phyloP scores from a whole-genome alignment of 2,329 filamentous ascomycete genomes.

The Aspergillus sp. region DNA sequence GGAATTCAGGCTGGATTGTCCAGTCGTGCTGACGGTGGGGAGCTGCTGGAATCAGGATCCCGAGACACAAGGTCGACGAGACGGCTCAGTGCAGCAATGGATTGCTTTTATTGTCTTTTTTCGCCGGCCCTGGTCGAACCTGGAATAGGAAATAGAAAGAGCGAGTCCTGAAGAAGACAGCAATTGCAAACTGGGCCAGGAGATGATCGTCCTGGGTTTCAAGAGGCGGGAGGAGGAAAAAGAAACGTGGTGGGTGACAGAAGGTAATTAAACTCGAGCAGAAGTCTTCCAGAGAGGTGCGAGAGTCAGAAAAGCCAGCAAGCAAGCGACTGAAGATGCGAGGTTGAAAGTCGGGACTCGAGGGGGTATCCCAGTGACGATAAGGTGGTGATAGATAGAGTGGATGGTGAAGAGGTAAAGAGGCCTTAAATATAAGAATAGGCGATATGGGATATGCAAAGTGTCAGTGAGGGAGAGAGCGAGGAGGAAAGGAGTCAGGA shows the following conservation, averaged over 20 bases:
- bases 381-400: neutral
- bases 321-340: neutral
- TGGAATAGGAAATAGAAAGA: slow-evolving; percentile 6
- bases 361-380: no score
- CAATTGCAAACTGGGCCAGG: slow-evolving; percentile 2
- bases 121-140: slow-evolving; percentile 1
- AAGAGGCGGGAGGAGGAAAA: neutral
- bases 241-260: neutral
- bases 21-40: neutral
- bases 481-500: neutral
- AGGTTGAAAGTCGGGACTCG: neutral
- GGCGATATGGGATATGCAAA: neutral
- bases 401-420: neutral
- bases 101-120: slow-evolving; percentile 10
- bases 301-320: neutral
- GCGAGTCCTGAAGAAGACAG: neutral
- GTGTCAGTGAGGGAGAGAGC: no score
- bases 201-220: neutral
- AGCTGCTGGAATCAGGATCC: neutral
- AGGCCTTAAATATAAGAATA: neutral
- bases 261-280: slow-evolving; percentile 10
- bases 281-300: slow-evolving; percentile 24
- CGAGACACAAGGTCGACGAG: neutral
- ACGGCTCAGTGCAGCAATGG: slow-evolving; percentile 2
- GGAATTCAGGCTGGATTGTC: neutral